These are phyloP conservation scores for Monilinia laxa DNA, from an alignment of 2,329 filamentous ascomycete genomes.

Conservation along the genomic window DNA sequence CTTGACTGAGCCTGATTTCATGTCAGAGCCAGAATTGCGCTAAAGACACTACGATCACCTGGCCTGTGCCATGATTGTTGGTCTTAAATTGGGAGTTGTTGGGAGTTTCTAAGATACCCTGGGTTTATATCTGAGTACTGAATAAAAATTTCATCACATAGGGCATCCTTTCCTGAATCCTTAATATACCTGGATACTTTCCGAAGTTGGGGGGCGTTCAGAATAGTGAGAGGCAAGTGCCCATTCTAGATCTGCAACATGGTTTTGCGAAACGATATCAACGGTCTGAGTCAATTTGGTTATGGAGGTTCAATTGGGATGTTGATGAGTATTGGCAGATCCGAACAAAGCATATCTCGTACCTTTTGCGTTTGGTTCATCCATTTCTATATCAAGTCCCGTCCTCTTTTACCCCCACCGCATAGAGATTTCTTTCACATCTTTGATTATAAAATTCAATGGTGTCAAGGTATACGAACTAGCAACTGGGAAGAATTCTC, in stretches of 20 bases:
- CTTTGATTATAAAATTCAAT: too few relatives aligned
- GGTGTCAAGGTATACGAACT: too few relatives aligned
- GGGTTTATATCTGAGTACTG: constrained; percentile 3
- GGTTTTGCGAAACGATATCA: background rate
- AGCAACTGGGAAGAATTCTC: too few relatives aligned
- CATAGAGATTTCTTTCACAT: too few relatives aligned
- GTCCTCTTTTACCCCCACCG: background rate
- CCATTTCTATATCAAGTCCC: background rate
- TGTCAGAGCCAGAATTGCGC: constrained; percentile 41
- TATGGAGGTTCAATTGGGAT: too few relatives aligned
- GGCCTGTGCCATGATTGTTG: background rate
- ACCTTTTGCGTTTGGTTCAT: background rate
- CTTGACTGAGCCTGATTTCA: constrained; percentile 40
- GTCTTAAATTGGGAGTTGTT: constrained; percentile 10
- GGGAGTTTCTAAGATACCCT: constrained; percentile 15
- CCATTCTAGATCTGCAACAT: background rate
- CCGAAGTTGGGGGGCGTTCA: background rate
- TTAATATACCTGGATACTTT: background rate
- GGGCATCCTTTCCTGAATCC: background rate
- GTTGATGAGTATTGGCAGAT: too few relatives aligned
- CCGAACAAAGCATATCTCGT: too few relatives aligned
- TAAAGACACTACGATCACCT: constrained; percentile 25
- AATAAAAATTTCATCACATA: background rate
- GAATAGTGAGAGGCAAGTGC: background rate
- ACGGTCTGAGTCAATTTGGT: background rate